Conservation (phyloP, 2,329 filamentous ascomycete genomes). For the Calycina herbarum region DNA sequence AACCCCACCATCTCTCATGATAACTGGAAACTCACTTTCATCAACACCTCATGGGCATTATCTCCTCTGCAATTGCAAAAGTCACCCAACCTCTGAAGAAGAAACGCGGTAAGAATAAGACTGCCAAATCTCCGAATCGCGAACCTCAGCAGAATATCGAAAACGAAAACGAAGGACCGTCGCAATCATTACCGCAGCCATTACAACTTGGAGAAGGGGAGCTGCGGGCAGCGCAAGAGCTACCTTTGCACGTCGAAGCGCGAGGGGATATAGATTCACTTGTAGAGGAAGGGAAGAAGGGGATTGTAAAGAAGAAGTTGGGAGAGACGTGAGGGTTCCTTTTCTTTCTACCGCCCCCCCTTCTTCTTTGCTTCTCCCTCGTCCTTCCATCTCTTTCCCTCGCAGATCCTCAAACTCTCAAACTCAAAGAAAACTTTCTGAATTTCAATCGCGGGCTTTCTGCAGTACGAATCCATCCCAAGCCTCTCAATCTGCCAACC, state of each 20-base stretch:
- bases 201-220: too few species aligned
- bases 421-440: not conserved
- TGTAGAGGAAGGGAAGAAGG: not conserved
- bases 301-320: not conserved
- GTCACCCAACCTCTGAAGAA: not conserved
- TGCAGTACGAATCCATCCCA: not conserved
- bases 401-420: not conserved
- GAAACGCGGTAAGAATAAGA: not conserved
- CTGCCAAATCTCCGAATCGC: too few species aligned
- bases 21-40: not conserved
- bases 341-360: not conserved
- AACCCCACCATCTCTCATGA: slow-evolving; percentile 13
- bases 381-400: not conserved
- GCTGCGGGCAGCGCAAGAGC: too few species aligned
- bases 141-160: not conserved
- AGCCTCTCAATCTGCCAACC: not conserved
- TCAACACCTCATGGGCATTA: slow-evolving; percentile 5
- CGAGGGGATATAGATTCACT: not conserved
- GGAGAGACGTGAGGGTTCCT: slow-evolving; percentile 2
- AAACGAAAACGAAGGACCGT: too few species aligned
- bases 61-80: not conserved
- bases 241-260: too few species aligned
- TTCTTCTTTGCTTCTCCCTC: not conserved
- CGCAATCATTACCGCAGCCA: too few species aligned
- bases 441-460: not conserved